A percentile compares a stretch with the other conserved stretches of the same genome.
phyloP scores from a whole-genome alignment of 768 basidiomycete genomes.

The Termitomyces sp. region DNA sequence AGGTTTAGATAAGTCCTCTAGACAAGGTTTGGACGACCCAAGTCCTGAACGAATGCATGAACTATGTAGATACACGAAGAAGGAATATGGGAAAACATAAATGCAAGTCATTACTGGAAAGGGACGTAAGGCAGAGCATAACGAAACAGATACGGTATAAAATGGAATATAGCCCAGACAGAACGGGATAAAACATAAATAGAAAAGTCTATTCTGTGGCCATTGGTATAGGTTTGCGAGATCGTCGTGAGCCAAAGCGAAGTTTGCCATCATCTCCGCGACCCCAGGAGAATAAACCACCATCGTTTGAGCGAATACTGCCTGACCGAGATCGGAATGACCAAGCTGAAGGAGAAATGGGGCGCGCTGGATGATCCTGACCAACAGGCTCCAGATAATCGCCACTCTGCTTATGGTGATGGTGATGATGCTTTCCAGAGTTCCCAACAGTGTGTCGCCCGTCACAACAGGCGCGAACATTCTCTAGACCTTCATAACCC shows the following conservation, averaged over 20 bases:
- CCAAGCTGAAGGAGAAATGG: constrained; percentile 73
- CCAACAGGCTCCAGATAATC: constrained; percentile 45
- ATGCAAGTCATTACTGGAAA: constrained; percentile 24
- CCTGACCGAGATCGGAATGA: constrained; percentile 78
- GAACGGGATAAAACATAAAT: constrained; percentile 10
- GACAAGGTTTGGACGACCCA: constrained; percentile 20
- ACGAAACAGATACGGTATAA: constrained; percentile 7
- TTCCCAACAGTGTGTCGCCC: constrained; percentile 82
- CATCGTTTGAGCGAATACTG: constrained; percentile 68
- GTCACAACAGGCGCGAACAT: constrained; percentile 89
- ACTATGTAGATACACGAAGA: constrained; percentile 1
- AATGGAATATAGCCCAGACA: constrained; percentile 14
- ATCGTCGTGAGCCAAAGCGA: constrained; percentile 70
- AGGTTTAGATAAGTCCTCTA: too few relatives aligned
- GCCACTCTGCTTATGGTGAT: constrained; percentile 43
- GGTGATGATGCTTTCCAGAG: constrained; percentile 43
- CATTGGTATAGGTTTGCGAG: constrained; percentile 35
- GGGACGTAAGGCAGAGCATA: constrained; percentile 21
- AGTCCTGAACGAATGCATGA: neutral
- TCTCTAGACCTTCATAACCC: constrained; percentile 90
- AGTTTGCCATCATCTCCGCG: constrained; percentile 58
- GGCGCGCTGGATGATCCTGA: constrained; percentile 47
- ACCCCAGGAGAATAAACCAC: constrained; percentile 62
- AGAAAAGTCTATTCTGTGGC: constrained; percentile 16
- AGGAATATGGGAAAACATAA: constrained; percentile 17